Conservation (phyloP, 2,329 filamentous ascomycete genomes). For the Verticillium nonalfalfae region DNA sequence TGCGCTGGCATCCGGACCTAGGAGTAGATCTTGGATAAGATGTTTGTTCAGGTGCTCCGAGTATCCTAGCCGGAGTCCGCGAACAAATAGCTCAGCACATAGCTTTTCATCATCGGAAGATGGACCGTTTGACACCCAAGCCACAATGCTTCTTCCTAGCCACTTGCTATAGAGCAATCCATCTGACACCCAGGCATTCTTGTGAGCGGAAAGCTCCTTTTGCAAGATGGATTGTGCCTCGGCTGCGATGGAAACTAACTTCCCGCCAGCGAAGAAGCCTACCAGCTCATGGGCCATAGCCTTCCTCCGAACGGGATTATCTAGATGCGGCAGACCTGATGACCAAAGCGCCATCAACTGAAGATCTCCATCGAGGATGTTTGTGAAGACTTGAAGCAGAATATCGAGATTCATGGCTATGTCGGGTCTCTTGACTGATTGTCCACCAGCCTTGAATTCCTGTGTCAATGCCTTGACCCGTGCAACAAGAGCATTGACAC, state of each 20-base stretch:
- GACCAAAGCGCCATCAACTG: slow-evolving; percentile 31
- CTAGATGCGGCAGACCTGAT: slow-evolving; percentile 13
- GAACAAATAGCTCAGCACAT: slow-evolving; percentile 43
- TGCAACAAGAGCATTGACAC: slow-evolving; percentile 70
- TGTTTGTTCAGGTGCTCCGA: slow-evolving; percentile 38
- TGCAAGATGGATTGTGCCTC: slow-evolving; percentile 48
- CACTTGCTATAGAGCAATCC: slow-evolving; percentile 62
- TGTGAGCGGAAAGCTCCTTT: slow-evolving; percentile 16
- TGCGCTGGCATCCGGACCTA: slow-evolving; percentile 16
- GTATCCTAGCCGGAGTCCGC: slow-evolving; percentile 66
- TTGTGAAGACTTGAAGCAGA: slow-evolving; percentile 35
- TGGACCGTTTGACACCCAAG: slow-evolving; percentile 27
- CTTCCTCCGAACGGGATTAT: slow-evolving; percentile 17
- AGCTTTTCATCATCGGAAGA: slow-evolving; percentile 24
- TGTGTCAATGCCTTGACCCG: slow-evolving; percentile 58
- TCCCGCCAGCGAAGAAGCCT: slow-evolving; percentile 40
- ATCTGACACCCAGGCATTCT: slow-evolving; percentile 54
- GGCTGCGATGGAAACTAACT: slow-evolving; percentile 42
- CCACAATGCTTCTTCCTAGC: slow-evolving; percentile 60
- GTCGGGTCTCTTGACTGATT: slow-evolving; percentile 32
- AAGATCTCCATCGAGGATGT: slow-evolving; percentile 30
- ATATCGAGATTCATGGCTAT: slow-evolving; percentile 35
- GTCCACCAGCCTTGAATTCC: slow-evolving; percentile 33
- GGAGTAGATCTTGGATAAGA: slow-evolving; percentile 29
- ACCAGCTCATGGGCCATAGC: slow-evolving; percentile 36